Base-by-base conservation (phyloP, 2,329 filamentous ascomycete genomes). In the Exophiala lecanii-corni region DNA sequence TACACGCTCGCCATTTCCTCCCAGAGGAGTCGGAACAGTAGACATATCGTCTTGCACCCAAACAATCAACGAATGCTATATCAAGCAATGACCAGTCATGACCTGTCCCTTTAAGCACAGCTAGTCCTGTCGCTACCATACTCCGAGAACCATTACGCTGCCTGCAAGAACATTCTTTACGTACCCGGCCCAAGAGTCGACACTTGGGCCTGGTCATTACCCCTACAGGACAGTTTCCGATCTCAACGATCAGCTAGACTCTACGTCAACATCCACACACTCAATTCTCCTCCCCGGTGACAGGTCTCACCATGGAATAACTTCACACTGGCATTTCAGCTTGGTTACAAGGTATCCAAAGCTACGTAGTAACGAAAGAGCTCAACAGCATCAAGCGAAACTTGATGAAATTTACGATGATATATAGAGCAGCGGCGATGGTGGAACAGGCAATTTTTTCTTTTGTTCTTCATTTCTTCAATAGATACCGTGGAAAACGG, bases 1-100 rank as follows among this genome's bases (percentile, higher is more conserved):
- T 51, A 15, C 54, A 56, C 42, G 40, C 54, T 48, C 54, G 54
- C 23, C 48, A 51, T 4, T 35, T 35, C 20, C 31, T 55, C 39
- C 47, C 45, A 9, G 43, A 28, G 28, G 34, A 32, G 20, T 45
- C 46, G 41, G 49, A n/a, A n/a, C n/a, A 50, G 41, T 31, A 15
- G 39, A 19, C 16, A 16, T 15, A 18, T 15, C 7, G 32, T 30
- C 13, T 41, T n/a, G n/a, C n/a, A n/a, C n/a, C n/a, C n/a, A n/a
- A n/a, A 23, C 34, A 25, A 45, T 33, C 17, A 20, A 30, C 26
- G 28, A 20, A 23, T 28, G 16, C 30, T 3, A 33, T 34, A 37
- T 39, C 31, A 39, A 21, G 23, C 20, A 40, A 25, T 7, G 13
- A 16, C 26, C 37, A 18, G 10, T 17, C 37, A n/a, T 4, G 5